Evolutionary conservation across 1,284 basidiomycete species (phyloP), one percentile per base, ranked within the genome.

Genomic region (Papiliotrema flavescens): DNA sequence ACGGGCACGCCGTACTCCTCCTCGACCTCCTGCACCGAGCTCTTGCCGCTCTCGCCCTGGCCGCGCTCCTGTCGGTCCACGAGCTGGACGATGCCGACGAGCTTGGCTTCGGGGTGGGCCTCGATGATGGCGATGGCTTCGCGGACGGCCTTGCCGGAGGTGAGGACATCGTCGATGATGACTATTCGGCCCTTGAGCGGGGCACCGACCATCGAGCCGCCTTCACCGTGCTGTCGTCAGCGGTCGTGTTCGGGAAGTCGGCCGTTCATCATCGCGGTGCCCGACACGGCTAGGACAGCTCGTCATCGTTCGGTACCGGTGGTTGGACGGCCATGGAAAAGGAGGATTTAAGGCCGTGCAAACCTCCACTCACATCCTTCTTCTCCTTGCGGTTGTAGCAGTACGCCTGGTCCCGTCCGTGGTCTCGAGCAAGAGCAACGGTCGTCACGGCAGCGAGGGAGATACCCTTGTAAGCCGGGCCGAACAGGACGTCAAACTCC

Each of bases 401-500:
- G 66, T 90, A 90, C 0, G 88, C 88, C 28, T 93, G 84, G 45
- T 85, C 79, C 47, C 85, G 80, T 2, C 79, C 78, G 67, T 90
- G 82, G 55, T 83, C 79, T 35, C 84, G 81, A 58, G 85, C 81
- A 35, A 98, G 81, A 32, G 87, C 82, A 24, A 96, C 82, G 2
- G 89, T 82, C 1, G 94, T 93, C 45, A 89, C 85, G 0, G 95
- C 89, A 0, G 92, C 94, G 47, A 99, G 85, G 0, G 95, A 85
- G 69, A 98, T 98, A 40, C 93, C 95, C 79, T 98, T 98, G 81
- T 98, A 98, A 2, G 96, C 95, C 0, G 95, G 96, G 0, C 95
- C 96, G 69, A 98, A 97, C 28, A 98, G 82, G 42, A 98, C 84
- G 66, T 96, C 92, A 65, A 97, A 96, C 51, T 80, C 66, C 1